These are phyloP conservation scores for Lachancea fermentati DNA, from an alignment of 805 yeast species.

Conservation along the genomic window DNA sequence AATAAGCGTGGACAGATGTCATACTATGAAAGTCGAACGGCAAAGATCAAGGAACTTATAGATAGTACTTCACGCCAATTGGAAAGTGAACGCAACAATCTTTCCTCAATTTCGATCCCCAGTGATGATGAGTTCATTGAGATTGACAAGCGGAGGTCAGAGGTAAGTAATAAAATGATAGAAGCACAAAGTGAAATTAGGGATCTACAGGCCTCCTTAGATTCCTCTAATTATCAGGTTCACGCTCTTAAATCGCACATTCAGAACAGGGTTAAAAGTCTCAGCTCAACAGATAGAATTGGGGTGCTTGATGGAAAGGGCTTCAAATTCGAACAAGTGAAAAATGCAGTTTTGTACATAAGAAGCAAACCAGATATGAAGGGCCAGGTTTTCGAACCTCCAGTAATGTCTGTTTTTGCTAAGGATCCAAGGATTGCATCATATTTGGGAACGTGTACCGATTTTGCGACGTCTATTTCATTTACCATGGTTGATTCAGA, in stretches of 20 bases:
- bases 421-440: slow-evolving; percentile 45
- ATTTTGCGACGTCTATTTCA: slow-evolving; percentile 48
- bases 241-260: slow-evolving; percentile 33
- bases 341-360: slow-evolving; percentile 29
- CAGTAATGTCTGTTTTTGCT: slow-evolving; percentile 58
- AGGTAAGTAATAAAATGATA: slow-evolving; percentile 16
- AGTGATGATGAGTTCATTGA: slow-evolving; percentile 15
- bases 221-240: slow-evolving; percentile 39
- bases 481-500: slow-evolving; percentile 52
- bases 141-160: slow-evolving; percentile 19
- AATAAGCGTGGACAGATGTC: slow-evolving; percentile 15
- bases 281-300: slow-evolving; percentile 47
- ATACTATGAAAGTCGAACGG: slow-evolving; percentile 19
- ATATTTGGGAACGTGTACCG: slow-evolving; percentile 53
- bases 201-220: slow-evolving; percentile 36
- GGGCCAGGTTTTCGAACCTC: slow-evolving; percentile 61
- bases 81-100: not conserved
- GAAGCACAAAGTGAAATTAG: slow-evolving; percentile 28
- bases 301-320: slow-evolving; percentile 37
- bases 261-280: slow-evolving; percentile 32
- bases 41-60: slow-evolving; percentile 15
- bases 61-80: slow-evolving; percentile 12
- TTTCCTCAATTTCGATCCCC: slow-evolving; percentile 11
- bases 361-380: slow-evolving; percentile 36
- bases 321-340: slow-evolving; percentile 29